Conservation (phyloP, 2,329 filamentous ascomycete species). For the Trichoderma pleuroti region DNA sequence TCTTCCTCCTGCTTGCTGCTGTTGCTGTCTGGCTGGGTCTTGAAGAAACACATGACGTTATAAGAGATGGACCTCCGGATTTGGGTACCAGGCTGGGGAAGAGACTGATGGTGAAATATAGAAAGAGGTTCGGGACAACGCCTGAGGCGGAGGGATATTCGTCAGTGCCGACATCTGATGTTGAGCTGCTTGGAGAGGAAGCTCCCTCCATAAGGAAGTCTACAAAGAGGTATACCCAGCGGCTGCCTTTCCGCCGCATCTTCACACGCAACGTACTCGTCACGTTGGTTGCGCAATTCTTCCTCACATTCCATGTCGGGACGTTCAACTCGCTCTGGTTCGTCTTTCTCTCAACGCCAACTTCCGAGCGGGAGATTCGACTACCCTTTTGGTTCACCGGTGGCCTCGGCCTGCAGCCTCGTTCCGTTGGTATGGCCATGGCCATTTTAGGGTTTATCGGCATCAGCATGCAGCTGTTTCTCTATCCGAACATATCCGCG, state of each 20-base stretch:
- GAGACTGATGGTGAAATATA: conserved; percentile 32
- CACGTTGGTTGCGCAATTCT: conserved; percentile 61
- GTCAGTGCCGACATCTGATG: conserved; percentile 24
- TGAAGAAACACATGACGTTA: conserved; percentile 51
- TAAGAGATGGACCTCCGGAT: conserved; percentile 39
- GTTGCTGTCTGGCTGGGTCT: conserved; percentile 48
- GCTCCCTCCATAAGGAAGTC: conserved; percentile 15
- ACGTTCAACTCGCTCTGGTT: conserved; percentile 76
- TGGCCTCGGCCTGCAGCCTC: conserved; percentile 69
- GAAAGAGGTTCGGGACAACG: conserved; percentile 23
- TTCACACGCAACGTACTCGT: conserved; percentile 53
- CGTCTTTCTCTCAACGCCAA: conserved; percentile 71
- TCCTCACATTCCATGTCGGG: conserved; percentile 69
- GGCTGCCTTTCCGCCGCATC: conserved; percentile 51
- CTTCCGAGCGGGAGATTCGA: conserved; percentile 31
- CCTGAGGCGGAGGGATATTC: conserved; percentile 23
- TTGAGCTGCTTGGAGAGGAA: conserved; percentile 23
- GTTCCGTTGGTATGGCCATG: conserved; percentile 72
- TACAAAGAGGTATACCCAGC: conserved; percentile 41
- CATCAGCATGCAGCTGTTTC: conserved; percentile 56
- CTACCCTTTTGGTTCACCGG: conserved; percentile 65
- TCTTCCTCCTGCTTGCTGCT: conserved; percentile 44
- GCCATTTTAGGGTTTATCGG: conserved; percentile 72
- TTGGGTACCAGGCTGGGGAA: conserved; percentile 41
- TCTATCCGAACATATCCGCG: conserved; percentile 66